phyloP scores from a whole-genome alignment of 2,329 filamentous ascomycete genomes.

The Diaporthe citriasiana region DNA sequence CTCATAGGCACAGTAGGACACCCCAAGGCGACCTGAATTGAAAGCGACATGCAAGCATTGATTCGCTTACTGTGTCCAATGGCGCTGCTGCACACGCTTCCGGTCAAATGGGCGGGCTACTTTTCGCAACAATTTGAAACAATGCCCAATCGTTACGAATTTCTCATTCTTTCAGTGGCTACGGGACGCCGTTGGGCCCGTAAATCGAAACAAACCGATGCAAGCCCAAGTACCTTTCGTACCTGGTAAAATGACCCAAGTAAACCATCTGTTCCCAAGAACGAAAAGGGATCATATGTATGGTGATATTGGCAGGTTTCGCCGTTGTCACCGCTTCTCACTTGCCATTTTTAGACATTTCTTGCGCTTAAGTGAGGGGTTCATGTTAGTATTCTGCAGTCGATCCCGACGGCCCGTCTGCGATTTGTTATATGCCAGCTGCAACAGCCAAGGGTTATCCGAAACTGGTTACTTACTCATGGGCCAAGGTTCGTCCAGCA shows the following conservation, averaged over 20 bases:
- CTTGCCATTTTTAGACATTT: not conserved
- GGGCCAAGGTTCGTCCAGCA: slow-evolving; percentile 23
- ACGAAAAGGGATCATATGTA: not conserved
- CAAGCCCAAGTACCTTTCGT: too few species aligned
- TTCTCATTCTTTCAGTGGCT: not conserved
- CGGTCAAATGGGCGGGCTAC: not conserved
- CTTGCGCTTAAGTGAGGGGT: not conserved
- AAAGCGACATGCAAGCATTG: not conserved
- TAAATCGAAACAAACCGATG: not conserved
- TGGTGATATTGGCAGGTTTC: not conserved
- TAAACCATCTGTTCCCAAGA: not conserved
- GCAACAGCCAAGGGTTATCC: slow-evolving; percentile 19
- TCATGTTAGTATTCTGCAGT: not conserved
- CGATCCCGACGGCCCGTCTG: slow-evolving; percentile 23
- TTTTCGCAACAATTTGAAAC: not conserved
- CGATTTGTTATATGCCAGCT: slow-evolving; percentile 6
- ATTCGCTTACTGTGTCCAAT: not conserved
- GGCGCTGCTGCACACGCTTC: not conserved
- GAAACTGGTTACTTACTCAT: slow-evolving; percentile 22
- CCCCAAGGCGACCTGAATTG: not conserved
- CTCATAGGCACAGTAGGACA: not conserved
- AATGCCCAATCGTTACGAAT: too few species aligned
- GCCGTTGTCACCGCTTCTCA: not conserved
- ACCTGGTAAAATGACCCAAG: not conserved
- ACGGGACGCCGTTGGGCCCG: not conserved